Evolutionary conservation across 2,329 filamentous ascomycete species (phyloP).

Genomic region (Epichloe brachyelytri): DNA sequence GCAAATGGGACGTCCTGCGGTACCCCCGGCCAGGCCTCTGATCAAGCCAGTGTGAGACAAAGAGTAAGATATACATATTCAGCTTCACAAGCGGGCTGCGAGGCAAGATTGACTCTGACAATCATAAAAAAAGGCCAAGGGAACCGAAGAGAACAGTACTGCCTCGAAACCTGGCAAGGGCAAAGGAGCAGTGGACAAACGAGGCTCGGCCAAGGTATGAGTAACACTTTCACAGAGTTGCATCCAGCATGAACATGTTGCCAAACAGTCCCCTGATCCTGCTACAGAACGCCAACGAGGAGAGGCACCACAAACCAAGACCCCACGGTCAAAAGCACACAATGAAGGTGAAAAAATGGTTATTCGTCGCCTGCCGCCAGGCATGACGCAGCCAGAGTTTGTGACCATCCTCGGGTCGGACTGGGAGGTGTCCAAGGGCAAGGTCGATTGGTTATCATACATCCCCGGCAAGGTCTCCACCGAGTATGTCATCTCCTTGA

Average conservation of each 20-base stretch:
- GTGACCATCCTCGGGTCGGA: conserved; percentile 57
- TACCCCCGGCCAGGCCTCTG: conserved; percentile 11
- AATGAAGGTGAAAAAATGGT: conserved; percentile 64
- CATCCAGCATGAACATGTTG: background rate
- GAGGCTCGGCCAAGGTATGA: conserved; percentile 17
- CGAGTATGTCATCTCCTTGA: conserved; percentile 45
- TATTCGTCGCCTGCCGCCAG: conserved; percentile 73
- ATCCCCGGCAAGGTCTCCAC: conserved; percentile 58
- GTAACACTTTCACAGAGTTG: background rate
- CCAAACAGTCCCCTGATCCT: background rate
- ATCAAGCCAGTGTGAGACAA: conserved; percentile 14
- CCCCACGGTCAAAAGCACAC: conserved; percentile 18
- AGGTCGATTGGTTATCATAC: conserved; percentile 71
- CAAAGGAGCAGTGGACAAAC: conserved; percentile 16
- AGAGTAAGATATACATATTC: conserved; percentile 1
- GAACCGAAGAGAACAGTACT: conserved; percentile 11
- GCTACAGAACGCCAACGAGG: conserved; percentile 13
- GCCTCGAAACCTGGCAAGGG: conserved; percentile 11
- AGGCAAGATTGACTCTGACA: background rate
- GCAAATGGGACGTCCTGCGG: conserved; percentile 18
- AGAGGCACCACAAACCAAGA: conserved; percentile 14
- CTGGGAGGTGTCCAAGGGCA: conserved; percentile 71
- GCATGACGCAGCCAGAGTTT: conserved; percentile 70
- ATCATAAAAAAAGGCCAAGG: conserved; percentile 11
- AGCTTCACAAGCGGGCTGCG: background rate